Evolutionary conservation across 768 basidiomycete genomes (phyloP).

Genomic region (Lentinula boryana): DNA sequence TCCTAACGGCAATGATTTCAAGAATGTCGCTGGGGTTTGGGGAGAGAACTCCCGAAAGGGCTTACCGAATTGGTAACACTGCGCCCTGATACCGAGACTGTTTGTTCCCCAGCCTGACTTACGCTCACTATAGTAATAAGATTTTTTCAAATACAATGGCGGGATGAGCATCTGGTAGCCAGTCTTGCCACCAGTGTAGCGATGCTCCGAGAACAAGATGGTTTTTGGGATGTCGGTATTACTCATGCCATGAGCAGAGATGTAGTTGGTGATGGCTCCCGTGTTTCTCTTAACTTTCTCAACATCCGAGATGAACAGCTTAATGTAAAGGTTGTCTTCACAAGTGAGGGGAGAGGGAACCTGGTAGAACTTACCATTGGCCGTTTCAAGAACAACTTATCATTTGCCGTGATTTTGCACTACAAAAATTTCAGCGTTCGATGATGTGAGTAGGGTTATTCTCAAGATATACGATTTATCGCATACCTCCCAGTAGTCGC

Average conservation of each 20-base stretch:
- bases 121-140: not conserved
- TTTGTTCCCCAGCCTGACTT: not conserved
- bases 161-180: not conserved
- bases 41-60: not conserved
- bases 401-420: not conserved
- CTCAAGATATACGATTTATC: not conserved
- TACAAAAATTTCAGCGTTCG: not conserved
- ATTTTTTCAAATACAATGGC: not conserved
- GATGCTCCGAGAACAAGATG: not conserved
- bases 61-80: not conserved
- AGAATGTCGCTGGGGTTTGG: no score
- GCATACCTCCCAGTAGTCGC: not conserved
- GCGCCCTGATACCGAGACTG: not conserved
- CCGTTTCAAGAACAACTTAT: not conserved
- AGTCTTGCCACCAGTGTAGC: not conserved
- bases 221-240: not conserved
- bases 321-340: not conserved
- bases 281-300: not conserved
- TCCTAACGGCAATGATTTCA: not conserved
- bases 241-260: not conserved
- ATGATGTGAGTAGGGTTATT: not conserved
- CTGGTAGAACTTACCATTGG: not conserved
- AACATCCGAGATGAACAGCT: not conserved
- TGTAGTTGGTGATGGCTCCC: not conserved
- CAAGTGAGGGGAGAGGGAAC: not conserved